Evolutionary conservation across 805 yeast species (phyloP).

Genomic region (Sungouiella blattae): DNA sequence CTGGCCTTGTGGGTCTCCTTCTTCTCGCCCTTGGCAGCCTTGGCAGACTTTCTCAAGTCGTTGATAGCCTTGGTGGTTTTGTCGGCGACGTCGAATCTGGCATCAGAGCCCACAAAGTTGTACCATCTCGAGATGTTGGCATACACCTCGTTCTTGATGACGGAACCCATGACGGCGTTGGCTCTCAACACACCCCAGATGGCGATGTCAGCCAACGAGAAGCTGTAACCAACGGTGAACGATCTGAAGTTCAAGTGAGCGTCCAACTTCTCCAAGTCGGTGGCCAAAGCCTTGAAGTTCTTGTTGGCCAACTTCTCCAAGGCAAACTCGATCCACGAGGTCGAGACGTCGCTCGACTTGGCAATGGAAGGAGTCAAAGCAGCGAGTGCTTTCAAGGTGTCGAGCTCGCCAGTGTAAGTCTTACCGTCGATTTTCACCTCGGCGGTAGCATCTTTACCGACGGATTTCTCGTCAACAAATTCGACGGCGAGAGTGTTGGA

Average conservation of each 20-base stretch:
- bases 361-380: constrained; percentile 48
- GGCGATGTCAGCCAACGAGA: constrained; percentile 77
- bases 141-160: constrained; percentile 79
- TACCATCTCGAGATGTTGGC: constrained; percentile 93
- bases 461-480: constrained; percentile 65
- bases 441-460: constrained; percentile 39
- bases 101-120: constrained; percentile 58
- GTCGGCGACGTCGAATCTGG: constrained; percentile 66
- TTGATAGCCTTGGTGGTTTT: constrained; percentile 62
- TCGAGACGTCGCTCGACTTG: constrained; percentile 12
- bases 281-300: constrained; percentile 83
- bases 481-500: constrained; percentile 52
- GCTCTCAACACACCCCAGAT: constrained; percentile 94
- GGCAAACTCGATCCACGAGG: constrained; percentile 69
- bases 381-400: constrained; percentile 48
- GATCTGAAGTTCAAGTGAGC: constrained; percentile 82
- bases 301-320: constrained; percentile 66
- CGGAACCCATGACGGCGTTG: constrained; percentile 89
- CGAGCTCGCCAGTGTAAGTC: constrained; percentile 39
- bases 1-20: constrained; percentile 92
- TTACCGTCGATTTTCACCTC: constrained; percentile 45
- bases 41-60: constrained; percentile 70
- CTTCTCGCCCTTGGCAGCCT: constrained; percentile 52
- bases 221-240: constrained; percentile 63
- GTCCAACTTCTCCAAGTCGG: constrained; percentile 76